These are phyloP conservation scores for Diaporthe eres DNA, from an alignment of 2,329 filamentous ascomycete species.

Conservation along the genomic window DNA sequence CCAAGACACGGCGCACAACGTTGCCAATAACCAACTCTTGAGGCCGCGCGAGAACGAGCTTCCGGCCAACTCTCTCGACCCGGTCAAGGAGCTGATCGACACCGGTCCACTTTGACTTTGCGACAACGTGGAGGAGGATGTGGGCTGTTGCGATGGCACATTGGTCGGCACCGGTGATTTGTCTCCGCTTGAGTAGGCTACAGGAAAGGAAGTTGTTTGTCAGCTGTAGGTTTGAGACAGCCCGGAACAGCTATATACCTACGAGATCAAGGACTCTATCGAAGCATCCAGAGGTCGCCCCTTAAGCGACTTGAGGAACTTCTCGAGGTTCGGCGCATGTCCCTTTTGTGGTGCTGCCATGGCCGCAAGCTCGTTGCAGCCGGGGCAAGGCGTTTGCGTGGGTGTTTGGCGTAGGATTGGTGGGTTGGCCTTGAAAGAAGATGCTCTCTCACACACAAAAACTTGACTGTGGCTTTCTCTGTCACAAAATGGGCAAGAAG, in stretches of 20 bases:
- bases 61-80: conserved; percentile 83
- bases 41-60: conserved; percentile 86
- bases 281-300: conserved; percentile 82
- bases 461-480: not conserved
- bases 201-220: not conserved
- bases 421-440: not conserved
- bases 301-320: conserved; percentile 85
- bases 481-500: not conserved
- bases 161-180: conserved; percentile 88
- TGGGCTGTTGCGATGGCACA: conserved; percentile 94
- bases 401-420: not conserved
- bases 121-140: conserved; percentile 88
- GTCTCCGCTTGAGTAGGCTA: conserved; percentile 89
- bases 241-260: conserved; percentile 51
- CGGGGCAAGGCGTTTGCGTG: not conserved
- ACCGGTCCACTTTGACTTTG: conserved; percentile 82
- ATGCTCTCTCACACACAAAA: not conserved
- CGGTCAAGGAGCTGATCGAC: conserved; percentile 84
- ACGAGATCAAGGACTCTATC: conserved; percentile 88
- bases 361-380: not conserved
- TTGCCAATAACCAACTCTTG: conserved; percentile 94
- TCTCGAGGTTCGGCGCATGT: conserved; percentile 80
- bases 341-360: conserved; percentile 73
- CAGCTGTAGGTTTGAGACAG: conserved; percentile 4
- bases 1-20: conserved; percentile 90